Conservation (phyloP, 2,329 filamentous ascomycete genomes). For the Shiraia bambusicola region DNA sequence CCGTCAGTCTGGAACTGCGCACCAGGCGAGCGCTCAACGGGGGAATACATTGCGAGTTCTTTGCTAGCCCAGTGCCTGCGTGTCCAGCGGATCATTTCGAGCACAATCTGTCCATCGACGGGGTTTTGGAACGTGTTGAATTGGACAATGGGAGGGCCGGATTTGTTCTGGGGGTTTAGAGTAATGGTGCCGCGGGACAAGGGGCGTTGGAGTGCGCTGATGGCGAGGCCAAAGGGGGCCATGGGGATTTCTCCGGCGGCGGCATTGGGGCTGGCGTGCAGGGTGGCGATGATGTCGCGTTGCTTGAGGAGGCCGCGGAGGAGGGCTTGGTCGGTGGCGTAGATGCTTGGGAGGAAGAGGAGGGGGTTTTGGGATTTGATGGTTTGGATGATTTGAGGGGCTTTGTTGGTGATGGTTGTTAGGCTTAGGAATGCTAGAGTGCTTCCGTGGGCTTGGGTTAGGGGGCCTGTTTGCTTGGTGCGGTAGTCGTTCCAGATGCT, state of each 20-base stretch:
- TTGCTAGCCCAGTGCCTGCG: constrained; percentile 36
- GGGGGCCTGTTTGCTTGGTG: constrained; percentile 27
- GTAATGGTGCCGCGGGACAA: constrained; percentile 42
- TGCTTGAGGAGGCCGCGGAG: constrained; percentile 25
- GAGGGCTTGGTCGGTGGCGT: constrained; percentile 16
- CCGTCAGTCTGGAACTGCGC: constrained; percentile 25
- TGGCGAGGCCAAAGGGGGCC: constrained; percentile 25
- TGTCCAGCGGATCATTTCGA: constrained; percentile 40
- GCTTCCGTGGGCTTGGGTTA: constrained; percentile 28
- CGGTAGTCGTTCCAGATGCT: constrained; percentile 31
- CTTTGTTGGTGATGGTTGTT: constrained; percentile 19
- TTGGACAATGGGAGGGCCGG: constrained; percentile 33
- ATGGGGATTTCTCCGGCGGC: constrained; percentile 38
- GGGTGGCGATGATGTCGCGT: constrained; percentile 26
- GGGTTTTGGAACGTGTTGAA: constrained; percentile 41
- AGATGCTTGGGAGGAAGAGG: constrained; percentile 19
- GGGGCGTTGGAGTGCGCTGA: constrained; percentile 23
- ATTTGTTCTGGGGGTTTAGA: constrained; percentile 39
- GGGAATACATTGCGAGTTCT: constrained; percentile 33
- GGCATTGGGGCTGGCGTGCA: constrained; percentile 24
- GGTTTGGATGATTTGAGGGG: constrained; percentile 17
- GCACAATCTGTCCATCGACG: constrained; percentile 38
- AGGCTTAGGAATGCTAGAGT: constrained; percentile 24
- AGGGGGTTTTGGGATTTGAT: constrained; percentile 21
- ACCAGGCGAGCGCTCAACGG: constrained; percentile 36